These are phyloP conservation scores for Rhododendron ferrugineum DNA, from an alignment of 148 eudicot species.

Conservation along the genomic window DNA sequence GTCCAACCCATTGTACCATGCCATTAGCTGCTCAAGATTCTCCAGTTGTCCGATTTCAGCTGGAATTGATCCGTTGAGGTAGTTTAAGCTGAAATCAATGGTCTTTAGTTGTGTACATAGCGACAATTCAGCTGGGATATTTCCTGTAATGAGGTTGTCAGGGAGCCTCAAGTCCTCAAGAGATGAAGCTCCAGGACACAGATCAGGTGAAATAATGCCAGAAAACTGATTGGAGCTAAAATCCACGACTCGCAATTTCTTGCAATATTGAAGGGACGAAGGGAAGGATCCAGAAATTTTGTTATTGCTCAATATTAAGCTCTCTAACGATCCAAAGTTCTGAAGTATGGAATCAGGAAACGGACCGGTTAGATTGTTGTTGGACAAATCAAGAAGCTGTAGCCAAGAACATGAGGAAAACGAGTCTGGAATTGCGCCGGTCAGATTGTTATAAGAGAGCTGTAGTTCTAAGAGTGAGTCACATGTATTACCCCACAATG, in stretches of 20 bases:
- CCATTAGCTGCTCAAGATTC: constrained; percentile 77
- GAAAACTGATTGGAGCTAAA: constrained; percentile 78
- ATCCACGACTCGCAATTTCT: constrained; percentile 58
- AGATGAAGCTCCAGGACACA: constrained; percentile 56
- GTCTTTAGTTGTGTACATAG: constrained; percentile 51
- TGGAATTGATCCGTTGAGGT: constrained; percentile 74
- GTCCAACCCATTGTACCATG: constrained; percentile 89
- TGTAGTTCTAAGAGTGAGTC: constrained; percentile 56
- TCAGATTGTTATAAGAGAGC: constrained; percentile 57
- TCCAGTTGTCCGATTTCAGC: constrained; percentile 56
- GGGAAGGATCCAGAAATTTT: constrained; percentile 69
- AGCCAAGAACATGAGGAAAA: constrained; percentile 63
- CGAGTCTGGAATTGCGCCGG: constrained; percentile 61
- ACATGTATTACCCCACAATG: constrained; percentile 58
- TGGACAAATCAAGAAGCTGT: constrained; percentile 60
- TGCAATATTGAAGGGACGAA: constrained; percentile 45
- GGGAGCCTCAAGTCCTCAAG: constrained; percentile 78
- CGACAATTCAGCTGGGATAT: constrained; percentile 63
- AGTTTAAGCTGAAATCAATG: constrained; percentile 81
- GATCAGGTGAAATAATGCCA: constrained; percentile 59
- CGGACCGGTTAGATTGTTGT: constrained; percentile 65
- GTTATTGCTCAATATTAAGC: constrained; percentile 55
- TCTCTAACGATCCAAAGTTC: constrained; percentile 55
- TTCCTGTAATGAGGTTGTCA: constrained; percentile 65
- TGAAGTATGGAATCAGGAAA: constrained; percentile 51